These are phyloP conservation scores for Aphanomyces euteiches DNA, from an alignment of 352 stramenopile genomes.

Conservation along the genomic window DNA sequence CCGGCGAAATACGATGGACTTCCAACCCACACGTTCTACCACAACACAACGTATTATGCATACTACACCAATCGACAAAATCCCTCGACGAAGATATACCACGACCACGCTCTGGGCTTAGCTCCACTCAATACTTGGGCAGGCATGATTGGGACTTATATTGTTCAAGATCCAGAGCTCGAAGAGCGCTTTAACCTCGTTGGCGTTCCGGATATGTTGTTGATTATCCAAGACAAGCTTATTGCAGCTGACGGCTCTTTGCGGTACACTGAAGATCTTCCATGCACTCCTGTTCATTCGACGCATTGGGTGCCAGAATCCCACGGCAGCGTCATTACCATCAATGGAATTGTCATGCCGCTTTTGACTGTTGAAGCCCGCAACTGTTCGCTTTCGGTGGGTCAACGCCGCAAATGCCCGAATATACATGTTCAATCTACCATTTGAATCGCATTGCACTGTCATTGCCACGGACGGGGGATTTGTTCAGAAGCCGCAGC, in stretches of 20 bases:
- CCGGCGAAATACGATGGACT: slow-evolving; percentile 61
- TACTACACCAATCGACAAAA: slow-evolving; percentile 67
- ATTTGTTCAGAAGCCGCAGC: slow-evolving; percentile 45
- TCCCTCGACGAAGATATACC: slow-evolving; percentile 65
- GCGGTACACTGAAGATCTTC: slow-evolving; percentile 62
- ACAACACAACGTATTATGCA: slow-evolving; percentile 57
- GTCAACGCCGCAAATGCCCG: slow-evolving; percentile 62
- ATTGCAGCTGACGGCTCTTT: slow-evolving; percentile 52
- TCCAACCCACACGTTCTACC: slow-evolving; percentile 54
- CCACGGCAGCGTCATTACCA: slow-evolving; percentile 54
- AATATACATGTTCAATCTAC: slow-evolving; percentile 66
- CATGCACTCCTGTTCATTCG: slow-evolving; percentile 41
- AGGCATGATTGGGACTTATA: slow-evolving; percentile 59
- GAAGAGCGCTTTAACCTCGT: slow-evolving; percentile 44
- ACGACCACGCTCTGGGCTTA: slow-evolving; percentile 66
- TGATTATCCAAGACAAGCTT: slow-evolving; percentile 53
- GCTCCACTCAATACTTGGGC: slow-evolving; percentile 64
- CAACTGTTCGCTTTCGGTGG: slow-evolving; percentile 57
- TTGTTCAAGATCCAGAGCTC: slow-evolving; percentile 48
- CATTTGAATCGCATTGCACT: slow-evolving; percentile 54
- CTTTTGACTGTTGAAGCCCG: slow-evolving; percentile 52
- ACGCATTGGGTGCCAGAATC: slow-evolving; percentile 61
- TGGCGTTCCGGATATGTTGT: slow-evolving; percentile 51
- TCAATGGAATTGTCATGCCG: slow-evolving; percentile 73
- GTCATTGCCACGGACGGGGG: slow-evolving; percentile 62